Base-by-base conservation (phyloP, 2,329 filamentous ascomycete genomes). In the Didymella lethalis region DNA sequence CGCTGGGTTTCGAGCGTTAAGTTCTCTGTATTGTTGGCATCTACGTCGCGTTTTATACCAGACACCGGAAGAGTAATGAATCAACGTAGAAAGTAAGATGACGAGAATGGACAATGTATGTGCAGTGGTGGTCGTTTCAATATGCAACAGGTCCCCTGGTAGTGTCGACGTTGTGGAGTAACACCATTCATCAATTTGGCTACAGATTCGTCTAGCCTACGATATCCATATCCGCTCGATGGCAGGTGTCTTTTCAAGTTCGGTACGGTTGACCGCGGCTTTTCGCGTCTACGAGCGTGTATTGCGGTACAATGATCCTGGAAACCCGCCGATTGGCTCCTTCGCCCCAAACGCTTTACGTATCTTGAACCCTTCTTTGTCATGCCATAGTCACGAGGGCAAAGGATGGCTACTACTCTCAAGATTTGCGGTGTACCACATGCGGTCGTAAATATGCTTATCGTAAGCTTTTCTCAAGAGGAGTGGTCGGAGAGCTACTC, bases 241-340 rank as follows among this genome's bases (percentile, higher is more conserved):
- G 7, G 26, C 34, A 32, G 25, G 26, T 32, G 7, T 31, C 25
- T 53, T 18, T 31, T 40, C 7, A 29, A 34, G 34, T n/a, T 28
- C 41, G 25, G 38, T 38, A 53, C 56, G 59, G 48, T 36, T 58
- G 52, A 61, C 23, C 20, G 38, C 54, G 57, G 63, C 50, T 55
- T 45, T 54, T 44, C 51, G 54, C 61, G 61, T 63, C 56, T 58
- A 50, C 12, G 18, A 12, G 44, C 54, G 52, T 60, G 40, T 51
- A 14, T 29, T 28, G 29, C 45, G 48, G 41, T 47, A 51, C 26
- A 10, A 51, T 36, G 51, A 57, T 47, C 50, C 18, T n/a, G 14
- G 14, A 47, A 60, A 62, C 54, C 34, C 47, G 55, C 65, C 64
- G 66, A 69, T 69, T 68, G 66, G 64, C 47, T 52, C 54, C 50